Evolutionary conservation across 1,139 yeast genomes (phyloP), one percentile per base, ranked within the genome.

Genomic region (Suhomyces bokatorum): DNA sequence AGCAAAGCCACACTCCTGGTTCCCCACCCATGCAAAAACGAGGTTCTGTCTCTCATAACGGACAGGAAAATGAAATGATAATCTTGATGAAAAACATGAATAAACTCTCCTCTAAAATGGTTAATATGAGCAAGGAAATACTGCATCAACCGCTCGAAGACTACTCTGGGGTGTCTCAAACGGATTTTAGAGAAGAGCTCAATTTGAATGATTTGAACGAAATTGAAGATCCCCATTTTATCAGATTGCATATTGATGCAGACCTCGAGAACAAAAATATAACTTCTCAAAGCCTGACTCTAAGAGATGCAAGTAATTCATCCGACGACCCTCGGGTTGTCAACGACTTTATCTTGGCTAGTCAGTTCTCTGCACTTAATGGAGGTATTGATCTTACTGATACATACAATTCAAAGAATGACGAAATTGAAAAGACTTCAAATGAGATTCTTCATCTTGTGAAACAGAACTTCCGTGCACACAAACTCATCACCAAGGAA

Each of bases 71-170:
- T 31, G 89, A 85, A 51, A 75, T 87, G 62, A 75, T 88, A 16
- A 81, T 87, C 11, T 82, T 90, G 31, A 76, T 93, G 70, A 78
- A 85, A 54, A 88, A 96, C 49, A 90, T 91, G 95, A 93, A 93
- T 64, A 79, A 89, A 49, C 70, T 93, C 40, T 85, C 95, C 54
- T 83, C 89, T 46, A 81, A 91, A 54, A 87, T 93, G 87, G 79
- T 89, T 50, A 77, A 79, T 48, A 77, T 81, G 54, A 69, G 74
- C 28, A 20, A 33, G 13, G 32, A 31, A 4, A 26, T 14, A 9
- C 28, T 29, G 10, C 36, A 38, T 49, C 51, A 30, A 49, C 45
- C 57, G 32, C 71, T 70, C 28, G 62, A 67, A 8, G 64, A 69
- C 34, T 39, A 69, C 33, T 39, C 42, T 6, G 42, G 38, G 6